Base-by-base conservation (phyloP, 805 yeast species). In the Suhomyces emberorum region DNA sequence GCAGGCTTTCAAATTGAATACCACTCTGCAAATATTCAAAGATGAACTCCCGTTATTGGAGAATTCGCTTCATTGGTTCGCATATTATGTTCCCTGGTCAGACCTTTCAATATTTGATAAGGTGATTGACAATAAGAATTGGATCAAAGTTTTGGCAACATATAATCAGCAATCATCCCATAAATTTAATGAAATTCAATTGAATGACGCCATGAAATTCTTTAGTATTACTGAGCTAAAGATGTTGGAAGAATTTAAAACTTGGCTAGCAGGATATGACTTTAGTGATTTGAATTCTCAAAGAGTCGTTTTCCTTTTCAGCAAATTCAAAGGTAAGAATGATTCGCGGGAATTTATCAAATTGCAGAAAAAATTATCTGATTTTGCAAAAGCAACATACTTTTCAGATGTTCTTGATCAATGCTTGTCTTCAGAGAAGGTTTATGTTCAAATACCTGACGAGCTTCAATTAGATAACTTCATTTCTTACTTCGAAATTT, bases 381-480 rank as follows among this genome's bases (percentile, higher is more conserved):
- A 34, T 15, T 28, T 20, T 22, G 24, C 37, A 7, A 15, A 16
- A 4, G 18, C 14, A 12, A 18, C 20, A 15, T 34, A 18, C 19
- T 34, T 34, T 16, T 20, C 25, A 7, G 31, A 12, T 11, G 21
- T 12, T n/a, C 9, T 34, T 10, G 37, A 34, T 28, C 19, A 22
- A 5, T 12, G 20, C 8, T 12, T 17, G 10, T 10, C 11, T 31
- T 28, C 21, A 7, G 17, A 21, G 22, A 25, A 8, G 15, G 14
- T n/a, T 6, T 34, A 28, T 15, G 25, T 32, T 15, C 51, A 47
- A 24, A 44, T 51, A n/a, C 56, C 54, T 3, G 52, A 51, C 17
- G 38, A 44, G 18, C 39, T 50, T 31, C 41, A 44, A 12, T 38
- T 54, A 30, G 40, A 43, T 25, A 30, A 23, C 4, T 52, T 41